A percentile compares a stretch with the other conserved stretches of the same genome.
phyloP scores from a whole-genome alignment of 768 basidiomycete genomes.

The Lactifluus rugatus region DNA sequence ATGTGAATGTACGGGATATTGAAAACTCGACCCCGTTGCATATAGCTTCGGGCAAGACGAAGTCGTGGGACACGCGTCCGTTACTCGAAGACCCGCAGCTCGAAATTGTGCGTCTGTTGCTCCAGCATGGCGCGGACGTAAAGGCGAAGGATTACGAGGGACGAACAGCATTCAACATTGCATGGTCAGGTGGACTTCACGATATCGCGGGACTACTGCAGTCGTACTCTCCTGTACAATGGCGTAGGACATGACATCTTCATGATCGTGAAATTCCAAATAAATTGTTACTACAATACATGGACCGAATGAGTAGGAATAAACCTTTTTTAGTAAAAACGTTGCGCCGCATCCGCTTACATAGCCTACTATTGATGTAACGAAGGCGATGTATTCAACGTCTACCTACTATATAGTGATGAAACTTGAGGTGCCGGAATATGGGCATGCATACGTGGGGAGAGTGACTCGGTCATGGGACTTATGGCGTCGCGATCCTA shows the following conservation, averaged over 20 bases:
- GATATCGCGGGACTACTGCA: background rate
- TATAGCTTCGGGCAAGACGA: background rate
- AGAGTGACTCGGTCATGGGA: too few species aligned
- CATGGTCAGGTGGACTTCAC: background rate
- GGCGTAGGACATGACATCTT: too few species aligned
- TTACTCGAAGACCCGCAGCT: too few species aligned
- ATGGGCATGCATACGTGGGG: conserved; percentile 26
- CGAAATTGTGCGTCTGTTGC: background rate
- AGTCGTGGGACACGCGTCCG: too few species aligned
- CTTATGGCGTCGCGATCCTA: too few species aligned
- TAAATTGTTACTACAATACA: conserved; percentile 19
- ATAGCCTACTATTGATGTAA: conserved; percentile 27
- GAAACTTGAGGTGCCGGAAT: conserved; percentile 25
- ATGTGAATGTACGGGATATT: background rate
- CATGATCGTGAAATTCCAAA: conserved; percentile 13
- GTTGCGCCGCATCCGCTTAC: conserved; percentile 24
- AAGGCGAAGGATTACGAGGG: background rate
- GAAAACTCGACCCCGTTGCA: background rate
- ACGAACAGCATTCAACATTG: background rate
- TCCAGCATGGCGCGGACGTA: background rate
- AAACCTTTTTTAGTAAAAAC: conserved; percentile 12
- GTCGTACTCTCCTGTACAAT: too few species aligned
- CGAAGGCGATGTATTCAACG: conserved; percentile 28
- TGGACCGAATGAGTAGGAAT: conserved; percentile 14
- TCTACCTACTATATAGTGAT: conserved; percentile 24